Conservation (phyloP, 2,329 filamentous ascomycete genomes). For the Tolypocladium amazonense region DNA sequence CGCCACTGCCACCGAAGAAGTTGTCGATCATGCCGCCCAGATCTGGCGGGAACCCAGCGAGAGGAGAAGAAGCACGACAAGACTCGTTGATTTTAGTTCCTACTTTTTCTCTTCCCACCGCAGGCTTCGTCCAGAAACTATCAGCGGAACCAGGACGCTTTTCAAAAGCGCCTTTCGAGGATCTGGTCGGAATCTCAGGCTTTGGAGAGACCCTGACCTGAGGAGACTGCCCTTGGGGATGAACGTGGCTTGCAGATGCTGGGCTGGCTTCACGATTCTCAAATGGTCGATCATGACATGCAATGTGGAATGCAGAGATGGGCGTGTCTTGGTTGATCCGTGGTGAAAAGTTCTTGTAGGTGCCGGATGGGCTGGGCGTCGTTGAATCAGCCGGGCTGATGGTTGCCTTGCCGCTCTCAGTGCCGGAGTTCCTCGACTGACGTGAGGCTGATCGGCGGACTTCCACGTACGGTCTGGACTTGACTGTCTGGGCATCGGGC, state of each 20-base stretch:
- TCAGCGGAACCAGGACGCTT: background rate
- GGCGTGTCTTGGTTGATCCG: background rate
- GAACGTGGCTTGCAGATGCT: background rate
- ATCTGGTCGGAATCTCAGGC: background rate
- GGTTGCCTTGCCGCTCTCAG: background rate
- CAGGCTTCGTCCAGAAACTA: background rate
- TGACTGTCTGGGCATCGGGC: conserved; percentile 13
- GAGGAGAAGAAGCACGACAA: background rate
- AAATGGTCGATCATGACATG: background rate
- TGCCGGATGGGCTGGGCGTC: background rate
- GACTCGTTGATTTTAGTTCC: background rate
- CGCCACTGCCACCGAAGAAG: background rate
- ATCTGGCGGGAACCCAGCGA: background rate
- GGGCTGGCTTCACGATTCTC: background rate
- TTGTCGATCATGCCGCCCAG: background rate
- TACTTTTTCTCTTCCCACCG: background rate
- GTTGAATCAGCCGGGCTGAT: conserved; percentile 2
- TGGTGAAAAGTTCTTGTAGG: background rate
- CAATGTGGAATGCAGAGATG: background rate
- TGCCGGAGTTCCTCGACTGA: conserved; percentile 4
- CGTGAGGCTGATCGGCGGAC: conserved; percentile 7
- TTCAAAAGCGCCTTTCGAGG: conserved; percentile 1
- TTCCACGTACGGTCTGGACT: conserved; percentile 12
- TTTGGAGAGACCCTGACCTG: background rate
- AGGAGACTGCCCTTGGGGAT: background rate